phyloP scores from a whole-genome alignment of 2,329 filamentous ascomycete genomes.

The Penicillium digitatum region DNA sequence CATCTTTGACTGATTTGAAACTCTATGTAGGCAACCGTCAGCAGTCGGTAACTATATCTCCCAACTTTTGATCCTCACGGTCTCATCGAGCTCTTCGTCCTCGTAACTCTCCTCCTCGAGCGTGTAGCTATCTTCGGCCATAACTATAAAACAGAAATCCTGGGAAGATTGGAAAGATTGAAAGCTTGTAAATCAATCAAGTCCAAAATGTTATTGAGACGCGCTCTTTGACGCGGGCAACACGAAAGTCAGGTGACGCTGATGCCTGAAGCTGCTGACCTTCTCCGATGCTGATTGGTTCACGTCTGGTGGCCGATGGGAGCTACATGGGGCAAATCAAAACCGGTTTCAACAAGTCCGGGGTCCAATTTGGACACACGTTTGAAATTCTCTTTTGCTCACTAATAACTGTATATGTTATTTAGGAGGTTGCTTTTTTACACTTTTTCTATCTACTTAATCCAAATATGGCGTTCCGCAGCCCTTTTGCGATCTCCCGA shows the following conservation, averaged over 20 bases:
- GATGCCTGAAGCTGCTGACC: slow-evolving; percentile 28
- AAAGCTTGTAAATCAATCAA: neutral
- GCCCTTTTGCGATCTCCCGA: slow-evolving; percentile 31
- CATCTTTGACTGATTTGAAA: slow-evolving; percentile 92
- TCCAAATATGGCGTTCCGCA: slow-evolving; percentile 41
- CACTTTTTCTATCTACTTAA: too few relatives aligned
- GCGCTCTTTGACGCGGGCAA: slow-evolving; percentile 23
- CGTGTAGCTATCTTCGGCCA: slow-evolving; percentile 37
- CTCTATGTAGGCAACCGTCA: slow-evolving; percentile 49
- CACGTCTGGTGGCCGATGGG: neutral
- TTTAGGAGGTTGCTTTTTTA: too few relatives aligned
- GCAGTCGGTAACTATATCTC: slow-evolving; percentile 1
- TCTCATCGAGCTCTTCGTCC: slow-evolving; percentile 48
- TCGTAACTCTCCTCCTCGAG: slow-evolving; percentile 42
- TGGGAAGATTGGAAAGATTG: neutral
- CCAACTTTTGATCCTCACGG: slow-evolving; percentile 27
- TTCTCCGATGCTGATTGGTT: slow-evolving; percentile 29
- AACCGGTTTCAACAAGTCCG: slow-evolving; percentile 2
- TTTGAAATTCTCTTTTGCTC: neutral
- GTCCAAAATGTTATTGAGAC: slow-evolving; percentile 24
- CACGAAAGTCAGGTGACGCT: slow-evolving; percentile 36
- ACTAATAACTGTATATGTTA: too few relatives aligned
- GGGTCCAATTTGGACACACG: neutral
- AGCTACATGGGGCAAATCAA: neutral
- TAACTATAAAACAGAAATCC: slow-evolving; percentile 15